These are phyloP conservation scores for Avicennia marina DNA, from an alignment of 257 asterid species.

Conservation along the genomic window DNA sequence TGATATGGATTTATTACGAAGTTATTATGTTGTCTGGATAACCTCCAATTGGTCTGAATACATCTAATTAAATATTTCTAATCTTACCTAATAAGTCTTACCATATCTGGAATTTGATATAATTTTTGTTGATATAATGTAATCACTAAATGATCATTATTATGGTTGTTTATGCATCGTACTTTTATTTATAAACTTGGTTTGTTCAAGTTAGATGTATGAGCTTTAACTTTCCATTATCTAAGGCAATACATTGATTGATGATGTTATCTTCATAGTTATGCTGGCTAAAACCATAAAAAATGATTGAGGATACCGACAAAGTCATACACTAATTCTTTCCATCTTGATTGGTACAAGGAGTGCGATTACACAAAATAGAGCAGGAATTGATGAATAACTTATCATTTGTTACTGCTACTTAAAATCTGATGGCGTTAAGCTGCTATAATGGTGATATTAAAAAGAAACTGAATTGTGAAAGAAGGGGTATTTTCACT, in stretches of 20 bases:
- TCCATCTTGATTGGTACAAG: no score
- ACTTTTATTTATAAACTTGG: not conserved
- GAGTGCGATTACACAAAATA: not conserved
- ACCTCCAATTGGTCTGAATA: not conserved
- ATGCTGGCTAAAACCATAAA: no score
- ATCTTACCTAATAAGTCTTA: not conserved
- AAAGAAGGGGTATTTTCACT: not conserved
- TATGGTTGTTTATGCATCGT: not conserved
- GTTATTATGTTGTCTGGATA: not conserved
- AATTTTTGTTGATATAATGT: not conserved
- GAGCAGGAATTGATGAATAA: not conserved
- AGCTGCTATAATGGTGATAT: not conserved
- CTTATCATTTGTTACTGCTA: no score
- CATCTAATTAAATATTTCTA: not conserved
- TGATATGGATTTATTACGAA: constrained; percentile 2
- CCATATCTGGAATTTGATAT: not conserved
- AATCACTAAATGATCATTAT: not conserved
- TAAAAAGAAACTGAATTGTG: not conserved
- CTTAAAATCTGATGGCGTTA: no score
- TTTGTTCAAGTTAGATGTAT: no score
- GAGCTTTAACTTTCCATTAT: no score
- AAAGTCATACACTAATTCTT: no score
- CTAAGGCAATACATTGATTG: no score
- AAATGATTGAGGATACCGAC: no score
- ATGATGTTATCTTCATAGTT: no score